Conservation (phyloP, 371 early-diverging fungal species). For the Quaeritorhiza haematococci region DNA sequence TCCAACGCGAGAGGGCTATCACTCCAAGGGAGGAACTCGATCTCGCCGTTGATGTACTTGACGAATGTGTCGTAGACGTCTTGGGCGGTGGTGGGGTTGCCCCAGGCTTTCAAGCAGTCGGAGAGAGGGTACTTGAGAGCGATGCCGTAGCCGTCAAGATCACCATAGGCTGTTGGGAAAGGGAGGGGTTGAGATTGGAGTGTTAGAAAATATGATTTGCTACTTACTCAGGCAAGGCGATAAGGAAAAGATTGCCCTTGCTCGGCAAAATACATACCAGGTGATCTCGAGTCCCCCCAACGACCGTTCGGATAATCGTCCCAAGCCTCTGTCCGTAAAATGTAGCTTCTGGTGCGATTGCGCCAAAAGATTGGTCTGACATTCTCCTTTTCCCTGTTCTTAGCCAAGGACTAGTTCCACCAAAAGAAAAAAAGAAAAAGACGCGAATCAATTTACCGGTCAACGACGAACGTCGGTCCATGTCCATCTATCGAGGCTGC, state of each 20-base stretch:
- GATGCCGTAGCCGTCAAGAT: constrained; percentile 86
- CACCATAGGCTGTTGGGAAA: constrained; percentile 84
- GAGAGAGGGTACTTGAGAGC: constrained; percentile 61
- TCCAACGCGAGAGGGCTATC: constrained; percentile 80
- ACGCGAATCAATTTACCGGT: too few species aligned
- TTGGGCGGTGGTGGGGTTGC: constrained; percentile 53
- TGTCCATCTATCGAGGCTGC: too few species aligned
- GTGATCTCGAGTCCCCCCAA: constrained; percentile 94
- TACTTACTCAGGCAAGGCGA: neutral
- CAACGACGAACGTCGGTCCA: too few species aligned
- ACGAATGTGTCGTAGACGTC: constrained; percentile 77
- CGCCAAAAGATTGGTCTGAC: constrained; percentile 98
- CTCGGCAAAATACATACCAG: constrained; percentile 19
- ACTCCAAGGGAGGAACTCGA: constrained; percentile 88
- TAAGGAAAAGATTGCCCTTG: neutral
- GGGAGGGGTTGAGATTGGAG: neutral
- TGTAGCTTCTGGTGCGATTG: constrained; percentile 88
- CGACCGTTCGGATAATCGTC: constrained; percentile 98
- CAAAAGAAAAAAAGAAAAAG: neutral
- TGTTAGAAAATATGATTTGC: neutral
- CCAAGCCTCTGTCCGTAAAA: constrained; percentile 90
- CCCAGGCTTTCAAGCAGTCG: constrained; percentile 61
- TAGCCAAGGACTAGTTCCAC: neutral
- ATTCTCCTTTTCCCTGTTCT: too few species aligned
- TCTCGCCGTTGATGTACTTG: constrained; percentile 70